These are phyloP conservation scores for Emergomyces pasteurianus DNA, from an alignment of 2,329 filamentous ascomycete genomes.

Conservation along the genomic window DNA sequence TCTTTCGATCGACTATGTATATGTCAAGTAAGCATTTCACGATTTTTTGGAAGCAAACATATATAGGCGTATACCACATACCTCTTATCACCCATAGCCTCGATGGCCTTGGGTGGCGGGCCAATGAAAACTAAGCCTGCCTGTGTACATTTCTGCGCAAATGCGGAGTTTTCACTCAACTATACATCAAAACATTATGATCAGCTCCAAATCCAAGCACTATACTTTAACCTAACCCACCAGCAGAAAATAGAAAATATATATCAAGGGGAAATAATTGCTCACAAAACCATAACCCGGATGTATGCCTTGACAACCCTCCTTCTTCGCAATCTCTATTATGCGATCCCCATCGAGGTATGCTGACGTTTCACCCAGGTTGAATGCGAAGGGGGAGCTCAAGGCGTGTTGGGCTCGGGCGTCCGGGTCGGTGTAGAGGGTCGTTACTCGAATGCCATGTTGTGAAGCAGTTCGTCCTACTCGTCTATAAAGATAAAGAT, in stretches of 20 bases:
- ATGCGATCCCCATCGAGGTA: conserved; percentile 93
- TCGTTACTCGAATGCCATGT: conserved; percentile 85
- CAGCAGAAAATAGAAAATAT: background rate
- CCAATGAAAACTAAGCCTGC: conserved; percentile 92
- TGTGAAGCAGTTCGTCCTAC: conserved; percentile 79
- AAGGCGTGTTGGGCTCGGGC: conserved; percentile 76
- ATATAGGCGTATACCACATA: conserved; percentile 14
- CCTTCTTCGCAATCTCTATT: conserved; percentile 71
- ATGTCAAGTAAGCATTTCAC: too few species aligned
- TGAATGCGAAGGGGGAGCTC: conserved; percentile 70
- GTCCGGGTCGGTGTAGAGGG: conserved; percentile 89
- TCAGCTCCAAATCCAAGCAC: background rate
- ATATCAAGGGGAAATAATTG: background rate
- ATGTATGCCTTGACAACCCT: conserved; percentile 83
- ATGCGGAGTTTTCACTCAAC: conserved; percentile 83
- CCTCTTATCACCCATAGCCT: conserved; percentile 86
- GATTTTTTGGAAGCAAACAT: background rate
- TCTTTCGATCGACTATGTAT: conserved; percentile 68
- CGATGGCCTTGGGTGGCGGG: conserved; percentile 64
- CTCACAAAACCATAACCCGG: conserved; percentile 80
- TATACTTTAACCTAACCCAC: background rate
- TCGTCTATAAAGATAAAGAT: conserved; percentile 37
- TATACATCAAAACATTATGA: conserved; percentile 10
- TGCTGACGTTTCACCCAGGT: conserved; percentile 63
- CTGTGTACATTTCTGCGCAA: conserved; percentile 76